Base-by-base conservation (phyloP, 768 basidiomycete genomes). In the Scleroderma citrinum region DNA sequence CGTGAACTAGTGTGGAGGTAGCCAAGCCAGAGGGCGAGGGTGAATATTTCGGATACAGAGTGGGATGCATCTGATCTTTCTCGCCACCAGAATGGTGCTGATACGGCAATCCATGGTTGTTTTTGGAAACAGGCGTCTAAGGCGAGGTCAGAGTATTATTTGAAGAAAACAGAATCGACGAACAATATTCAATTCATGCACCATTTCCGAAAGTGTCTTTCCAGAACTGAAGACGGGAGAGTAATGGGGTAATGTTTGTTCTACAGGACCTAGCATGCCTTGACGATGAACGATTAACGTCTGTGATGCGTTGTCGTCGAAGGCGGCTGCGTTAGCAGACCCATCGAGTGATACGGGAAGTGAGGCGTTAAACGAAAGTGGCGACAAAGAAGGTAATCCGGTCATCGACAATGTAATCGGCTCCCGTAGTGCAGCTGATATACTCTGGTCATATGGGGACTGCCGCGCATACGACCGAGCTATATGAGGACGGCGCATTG, bases 401-500 rank as follows among this genome's bases (percentile, higher is more conserved):
- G 51, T n/a, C 17, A 47, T 36, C 23, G 57, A 52, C 8, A 37
- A 34, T 23, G 41, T 37, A 24, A 42, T 34, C 10, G 52, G 32
- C 17, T 50, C 48, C 19, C 37, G 47, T 13, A 55, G 40, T 20
- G 51, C 48, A 5, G 46, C 46, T 39, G 56, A 58, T 50, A 52
- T 56, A 46, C 48, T 37, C 5, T 54, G 54, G 23, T 43, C 49
- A 47, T 54, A 54, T n/a, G 47, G 49, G 6, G 37, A 37, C 39
- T 41, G 29, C 17, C 30, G 8, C 11, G 31, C 56, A 45, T 65
- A 64, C 26, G 52, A 49, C 58, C 63, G 68, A 24, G 53, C 47
- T 46, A 65, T 67, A 51, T 68, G 60, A 23, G 46, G 56, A 39
- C 60, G 64, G 24, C 71, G 70, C 17, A 64, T 55, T 14, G 68